phyloP scores from a whole-genome alignment of 495 filamentous ascomycete species.

The Neurospora africana region DNA sequence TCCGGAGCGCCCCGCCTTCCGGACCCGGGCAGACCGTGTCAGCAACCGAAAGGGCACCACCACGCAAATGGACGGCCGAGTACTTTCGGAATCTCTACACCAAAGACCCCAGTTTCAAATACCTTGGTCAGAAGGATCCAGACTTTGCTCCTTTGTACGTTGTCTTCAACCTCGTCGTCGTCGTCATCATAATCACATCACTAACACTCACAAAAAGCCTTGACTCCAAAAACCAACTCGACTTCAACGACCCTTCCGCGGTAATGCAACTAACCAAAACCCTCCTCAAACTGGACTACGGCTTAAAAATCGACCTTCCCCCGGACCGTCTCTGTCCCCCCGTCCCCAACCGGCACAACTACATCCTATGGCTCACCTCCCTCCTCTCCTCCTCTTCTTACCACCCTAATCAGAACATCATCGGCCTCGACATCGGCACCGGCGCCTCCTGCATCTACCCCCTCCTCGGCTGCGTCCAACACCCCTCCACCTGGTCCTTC shows the following conservation, averaged over 20 bases:
- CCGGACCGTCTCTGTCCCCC: constrained; percentile 83
- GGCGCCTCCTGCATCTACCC: constrained; percentile 90
- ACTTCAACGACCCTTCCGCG: constrained; percentile 72
- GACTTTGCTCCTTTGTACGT: constrained; percentile 20
- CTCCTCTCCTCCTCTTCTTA: constrained; percentile 68
- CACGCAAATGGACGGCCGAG: constrained; percentile 13
- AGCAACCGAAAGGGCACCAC: background rate
- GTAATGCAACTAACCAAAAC: constrained; percentile 76
- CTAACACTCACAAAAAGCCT: constrained; percentile 22
- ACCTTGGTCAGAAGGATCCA: constrained; percentile 23
- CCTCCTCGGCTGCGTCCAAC: constrained; percentile 60
- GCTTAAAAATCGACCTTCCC: constrained; percentile 57
- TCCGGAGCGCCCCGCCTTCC: background rate
- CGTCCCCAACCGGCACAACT: constrained; percentile 74
- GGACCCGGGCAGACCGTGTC: background rate
- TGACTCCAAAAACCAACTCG: constrained; percentile 53
- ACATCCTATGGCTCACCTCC: constrained; percentile 81
- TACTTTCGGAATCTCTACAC: constrained; percentile 29
- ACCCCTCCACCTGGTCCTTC: constrained; percentile 57
- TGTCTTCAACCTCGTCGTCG: too few relatives aligned
- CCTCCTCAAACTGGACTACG: constrained; percentile 66
- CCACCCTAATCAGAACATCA: constrained; percentile 18
- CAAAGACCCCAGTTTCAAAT: constrained; percentile 23
- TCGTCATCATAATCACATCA: background rate
- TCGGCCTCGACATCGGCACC: constrained; percentile 80